A percentile compares a stretch with the other conserved stretches of the same genome.
Evolutionary conservation across 176 grass and related monocot genomes (phyloP).

Genomic region (Miscanthus lutarioriparius): DNA sequence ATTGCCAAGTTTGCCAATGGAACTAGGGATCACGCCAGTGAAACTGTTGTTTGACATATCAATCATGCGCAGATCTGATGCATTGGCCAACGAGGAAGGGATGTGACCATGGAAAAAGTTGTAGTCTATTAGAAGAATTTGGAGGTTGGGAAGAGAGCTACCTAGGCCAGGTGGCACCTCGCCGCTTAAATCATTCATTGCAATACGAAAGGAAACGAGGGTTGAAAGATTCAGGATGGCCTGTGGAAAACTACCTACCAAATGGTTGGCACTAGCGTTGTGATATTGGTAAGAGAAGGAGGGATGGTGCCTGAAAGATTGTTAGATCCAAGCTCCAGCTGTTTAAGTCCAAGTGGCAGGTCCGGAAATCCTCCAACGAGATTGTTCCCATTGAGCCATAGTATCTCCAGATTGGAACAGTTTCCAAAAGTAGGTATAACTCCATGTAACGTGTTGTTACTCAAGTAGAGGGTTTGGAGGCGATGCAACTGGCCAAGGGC

Average conservation of each 20-base stretch:
- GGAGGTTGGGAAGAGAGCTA: no score
- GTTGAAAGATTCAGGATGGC: not conserved
- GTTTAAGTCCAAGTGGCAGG: not conserved
- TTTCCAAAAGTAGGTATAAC: not conserved
- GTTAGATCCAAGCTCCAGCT: no score
- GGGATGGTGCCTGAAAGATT: no score
- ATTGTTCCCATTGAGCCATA: not conserved
- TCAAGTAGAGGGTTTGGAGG: not conserved
- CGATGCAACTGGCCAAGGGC: not conserved
- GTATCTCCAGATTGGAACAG: not conserved
- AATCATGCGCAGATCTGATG: not conserved
- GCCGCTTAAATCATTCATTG: not conserved
- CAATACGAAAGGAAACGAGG: not conserved
- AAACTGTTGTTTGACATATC: not conserved
- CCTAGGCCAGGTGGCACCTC: no score
- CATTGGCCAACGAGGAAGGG: no score
- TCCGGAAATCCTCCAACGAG: not conserved
- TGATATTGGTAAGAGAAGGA: no score
- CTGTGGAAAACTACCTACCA: not conserved
- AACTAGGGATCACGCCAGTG: not conserved
- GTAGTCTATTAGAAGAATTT: fast-evolving
- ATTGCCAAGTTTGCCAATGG: not conserved
- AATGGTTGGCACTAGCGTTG: not conserved
- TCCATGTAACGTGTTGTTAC: constrained; percentile 5
- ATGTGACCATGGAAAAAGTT: no score